Evolutionary conservation across 2,329 filamentous ascomycete species (phyloP).

Genomic region (Alternaria longipes): DNA sequence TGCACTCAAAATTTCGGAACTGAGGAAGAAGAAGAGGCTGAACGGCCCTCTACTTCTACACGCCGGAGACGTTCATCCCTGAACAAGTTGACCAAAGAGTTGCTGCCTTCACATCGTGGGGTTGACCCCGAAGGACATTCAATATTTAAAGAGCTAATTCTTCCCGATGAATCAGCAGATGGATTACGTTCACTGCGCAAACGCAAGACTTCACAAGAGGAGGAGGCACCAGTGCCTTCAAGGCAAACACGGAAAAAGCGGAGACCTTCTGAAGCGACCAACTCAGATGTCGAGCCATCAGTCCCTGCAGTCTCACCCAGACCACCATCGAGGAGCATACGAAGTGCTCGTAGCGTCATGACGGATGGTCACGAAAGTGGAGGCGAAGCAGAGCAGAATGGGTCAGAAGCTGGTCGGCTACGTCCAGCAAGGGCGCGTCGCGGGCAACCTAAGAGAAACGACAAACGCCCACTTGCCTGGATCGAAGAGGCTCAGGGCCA

Average conservation of each 20-base stretch:
- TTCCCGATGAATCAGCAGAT: conserved; percentile 77
- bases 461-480: conserved; percentile 49
- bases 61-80: conserved; percentile 66
- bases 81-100: conserved; percentile 73
- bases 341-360: conserved; percentile 30
- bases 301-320: conserved; percentile 42
- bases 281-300: conserved; percentile 42
- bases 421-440: conserved; percentile 48
- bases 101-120: conserved; percentile 74
- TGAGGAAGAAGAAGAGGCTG: conserved; percentile 49
- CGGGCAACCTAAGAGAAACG: conserved; percentile 42
- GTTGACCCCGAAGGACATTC: conserved; percentile 71
- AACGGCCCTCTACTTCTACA: conserved; percentile 52
- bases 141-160: conserved; percentile 76
- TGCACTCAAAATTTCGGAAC: conserved; percentile 61
- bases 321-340: conserved; percentile 36
- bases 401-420: conserved; percentile 39
- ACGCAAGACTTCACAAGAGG: conserved; percentile 79
- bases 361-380: conserved; percentile 45
- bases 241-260: conserved; percentile 55
- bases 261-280: conserved; percentile 48
- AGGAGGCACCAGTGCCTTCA: conserved; percentile 62
- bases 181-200: conserved; percentile 82
- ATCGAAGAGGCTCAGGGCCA: conserved; percentile 44
- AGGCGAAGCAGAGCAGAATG: conserved; percentile 36